Percentiles rank a stretch among this genome's conserved stretches.
These are phyloP conservation scores for Lactifluus subvellereus DNA, from an alignment of 768 basidiomycete genomes.

Conservation along the genomic window DNA sequence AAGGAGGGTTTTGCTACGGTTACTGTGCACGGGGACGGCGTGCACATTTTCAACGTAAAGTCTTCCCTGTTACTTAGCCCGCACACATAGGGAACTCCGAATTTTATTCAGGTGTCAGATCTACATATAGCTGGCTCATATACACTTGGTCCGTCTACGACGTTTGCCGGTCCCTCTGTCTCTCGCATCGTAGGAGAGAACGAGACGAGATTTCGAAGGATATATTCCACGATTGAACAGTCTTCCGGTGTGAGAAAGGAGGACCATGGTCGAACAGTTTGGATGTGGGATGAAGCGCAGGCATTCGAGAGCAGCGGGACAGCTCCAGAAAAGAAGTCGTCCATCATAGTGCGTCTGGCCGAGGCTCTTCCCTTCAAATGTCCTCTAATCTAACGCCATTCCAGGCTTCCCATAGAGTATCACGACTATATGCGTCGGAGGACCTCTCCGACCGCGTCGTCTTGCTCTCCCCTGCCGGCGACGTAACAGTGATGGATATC, in stretches of 20 bases:
- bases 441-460: conserved; percentile 29
- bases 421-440: conserved; percentile 35
- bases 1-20: conserved; percentile 58
- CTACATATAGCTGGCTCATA: conserved; percentile 19
- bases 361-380: conserved; percentile 10
- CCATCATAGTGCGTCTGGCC: conserved; percentile 28
- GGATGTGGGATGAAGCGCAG: conserved; percentile 24
- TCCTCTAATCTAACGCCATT: conserved; percentile 4
- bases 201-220: conserved; percentile 14
- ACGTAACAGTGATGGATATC: conserved; percentile 31
- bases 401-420: conserved; percentile 42
- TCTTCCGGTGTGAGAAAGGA: conserved; percentile 1
- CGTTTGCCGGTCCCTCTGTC: conserved; percentile 23
- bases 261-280: conserved; percentile 19
- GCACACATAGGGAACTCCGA: background rate
- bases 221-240: conserved; percentile 18
- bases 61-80: background rate
- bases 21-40: conserved; percentile 65
- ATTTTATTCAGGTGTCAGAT: conserved; percentile 16
- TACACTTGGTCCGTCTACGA: conserved; percentile 24
- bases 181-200: conserved; percentile 12
- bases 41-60: conserved; percentile 69
- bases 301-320: conserved; percentile 32
- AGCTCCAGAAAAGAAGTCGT: conserved; percentile 44
- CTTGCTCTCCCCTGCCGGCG: conserved; percentile 33